Base-by-base conservation (phyloP, 2,329 filamentous ascomycete species). In the Myrmaecium sp. region DNA sequence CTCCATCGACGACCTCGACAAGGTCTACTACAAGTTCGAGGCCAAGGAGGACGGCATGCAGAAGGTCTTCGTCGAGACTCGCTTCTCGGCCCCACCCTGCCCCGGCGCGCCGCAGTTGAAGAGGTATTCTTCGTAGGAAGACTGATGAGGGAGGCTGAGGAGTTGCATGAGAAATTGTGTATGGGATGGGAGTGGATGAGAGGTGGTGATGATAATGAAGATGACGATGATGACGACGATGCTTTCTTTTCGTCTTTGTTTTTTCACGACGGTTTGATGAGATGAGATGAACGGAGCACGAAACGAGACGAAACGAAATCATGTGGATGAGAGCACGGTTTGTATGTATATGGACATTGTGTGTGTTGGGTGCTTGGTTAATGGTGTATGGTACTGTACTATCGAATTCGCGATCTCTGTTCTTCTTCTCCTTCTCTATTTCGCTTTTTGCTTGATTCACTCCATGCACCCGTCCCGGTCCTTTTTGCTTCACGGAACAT, bases 41-140 rank as follows among this genome's bases (percentile, higher is more conserved):
- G 77, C 84, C 38, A 62, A 58, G 42, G 63, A 77, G 33, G 74
- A 81, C 39, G 57, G 59, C 3, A 78, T 91, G 62, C 81, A 91
- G 51, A 91, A 92, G 62, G 66, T 89, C 2, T 91, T 64, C 45
- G 61, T 72, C 7, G 49, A 69, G 54, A 74, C 69, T 1, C 63
- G 52, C 38, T 66, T 66, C 44, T 69, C 64, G 12, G 52, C 49
- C 30, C 61, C 66, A 13, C 53, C 64, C 6, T 54, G 53, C 5
- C 29, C 49, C 18, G 66, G 61, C 5, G 57, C 57, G 24, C 69
- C 69, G 1, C 36, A 42, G 23, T 47, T 72, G 44, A 69, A 58
- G 17, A 59, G 41, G 30, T 61, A 52, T 27, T 30, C 18, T 20
- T 7, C n/a, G 17, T 26, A 9, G 3, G 9, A 23, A n/a, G 6